phyloP scores from a whole-genome alignment of 2,329 filamentous ascomycete genomes.

The Fusarium sp. region DNA sequence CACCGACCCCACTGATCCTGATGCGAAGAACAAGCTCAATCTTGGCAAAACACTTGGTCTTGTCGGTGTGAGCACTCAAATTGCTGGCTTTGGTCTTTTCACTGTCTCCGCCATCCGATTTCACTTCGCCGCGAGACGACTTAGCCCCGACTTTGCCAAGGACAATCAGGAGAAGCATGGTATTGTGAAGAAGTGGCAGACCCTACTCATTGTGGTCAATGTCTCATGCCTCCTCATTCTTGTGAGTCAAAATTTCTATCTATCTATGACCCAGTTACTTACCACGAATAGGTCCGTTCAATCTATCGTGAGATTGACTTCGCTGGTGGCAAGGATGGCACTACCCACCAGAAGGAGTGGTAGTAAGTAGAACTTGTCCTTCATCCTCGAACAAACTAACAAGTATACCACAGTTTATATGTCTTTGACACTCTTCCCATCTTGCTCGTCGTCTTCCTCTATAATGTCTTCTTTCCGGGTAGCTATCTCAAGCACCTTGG shows the following conservation, averaged over 20 bases:
- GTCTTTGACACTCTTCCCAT: constrained; percentile 32
- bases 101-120: constrained; percentile 56
- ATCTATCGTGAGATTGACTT: constrained; percentile 37
- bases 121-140: constrained; percentile 52
- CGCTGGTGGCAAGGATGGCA: constrained; percentile 21
- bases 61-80: constrained; percentile 48
- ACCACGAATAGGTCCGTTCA: constrained; percentile 21
- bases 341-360: constrained; percentile 34
- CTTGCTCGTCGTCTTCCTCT: constrained; percentile 28
- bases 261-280: fast-evolving
- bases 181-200: constrained; percentile 23
- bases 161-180: constrained; percentile 25
- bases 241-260: background rate
- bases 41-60: constrained; percentile 32
- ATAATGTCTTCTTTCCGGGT: constrained; percentile 32
- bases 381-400: fast-evolving
- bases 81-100: constrained; percentile 58
- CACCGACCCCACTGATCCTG: constrained; percentile 44
- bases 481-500: constrained; percentile 31
- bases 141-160: constrained; percentile 21
- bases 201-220: constrained; percentile 21
- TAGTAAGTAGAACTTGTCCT: constrained; percentile 11
- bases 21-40: constrained; percentile 43
- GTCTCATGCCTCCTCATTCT: constrained; percentile 33
- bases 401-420: background rate